Evolutionary conservation across 2,329 filamentous ascomycete species (phyloP).

Genomic region (Ophiostoma tasmaniense): DNA sequence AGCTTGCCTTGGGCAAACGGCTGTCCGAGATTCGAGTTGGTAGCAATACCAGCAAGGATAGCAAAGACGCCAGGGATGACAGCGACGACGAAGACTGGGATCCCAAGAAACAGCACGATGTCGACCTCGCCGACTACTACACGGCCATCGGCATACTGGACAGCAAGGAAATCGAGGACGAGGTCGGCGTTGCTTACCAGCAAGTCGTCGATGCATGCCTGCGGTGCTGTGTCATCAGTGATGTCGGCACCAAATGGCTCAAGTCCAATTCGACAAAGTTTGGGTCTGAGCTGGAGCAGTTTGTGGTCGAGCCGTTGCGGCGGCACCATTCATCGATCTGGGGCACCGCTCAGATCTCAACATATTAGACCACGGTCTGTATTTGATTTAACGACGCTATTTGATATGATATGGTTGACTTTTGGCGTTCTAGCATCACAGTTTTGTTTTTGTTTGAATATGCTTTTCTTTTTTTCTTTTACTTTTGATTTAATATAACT

Average conservation of each 20-base stretch:
- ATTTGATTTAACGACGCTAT: neutral
- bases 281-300: constrained; percentile 17
- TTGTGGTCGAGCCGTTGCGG: constrained; percentile 19
- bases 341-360: neutral
- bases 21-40: constrained; percentile 15
- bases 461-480: neutral
- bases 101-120: constrained; percentile 7
- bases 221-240: constrained; percentile 17
- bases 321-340: constrained; percentile 16
- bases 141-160: constrained; percentile 19
- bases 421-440: neutral
- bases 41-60: neutral
- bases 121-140: constrained; percentile 19
- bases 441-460: too few species aligned
- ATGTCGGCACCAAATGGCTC: constrained; percentile 14
- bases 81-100: neutral
- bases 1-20: constrained; percentile 17
- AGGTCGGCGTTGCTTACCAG: constrained; percentile 19
- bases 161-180: constrained; percentile 20
- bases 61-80: neutral
- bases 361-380: neutral
- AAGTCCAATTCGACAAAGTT: constrained; percentile 17
- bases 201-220: constrained; percentile 18
- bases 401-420: neutral
- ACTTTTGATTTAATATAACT: neutral